phyloP scores from a whole-genome alignment of 495 filamentous ascomycete genomes.

The Neurospora discreta region DNA sequence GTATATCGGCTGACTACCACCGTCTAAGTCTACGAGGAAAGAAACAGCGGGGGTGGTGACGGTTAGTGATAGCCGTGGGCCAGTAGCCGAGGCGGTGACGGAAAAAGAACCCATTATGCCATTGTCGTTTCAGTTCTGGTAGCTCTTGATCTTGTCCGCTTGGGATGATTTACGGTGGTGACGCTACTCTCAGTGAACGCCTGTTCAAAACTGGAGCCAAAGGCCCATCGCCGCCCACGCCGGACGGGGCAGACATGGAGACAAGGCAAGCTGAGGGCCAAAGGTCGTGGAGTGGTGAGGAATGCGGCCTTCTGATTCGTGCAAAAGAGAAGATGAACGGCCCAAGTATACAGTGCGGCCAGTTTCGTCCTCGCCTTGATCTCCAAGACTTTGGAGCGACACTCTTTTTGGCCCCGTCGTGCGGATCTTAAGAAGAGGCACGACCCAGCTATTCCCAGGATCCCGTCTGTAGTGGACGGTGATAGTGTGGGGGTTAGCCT shows the following conservation, averaged over 20 bases:
- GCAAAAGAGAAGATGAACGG: slow-evolving; percentile 1
- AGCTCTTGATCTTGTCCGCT: not conserved
- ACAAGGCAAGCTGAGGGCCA: slow-evolving; percentile 12
- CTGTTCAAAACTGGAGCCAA: slow-evolving; percentile 5
- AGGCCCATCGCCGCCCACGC: slow-evolving; percentile 11
- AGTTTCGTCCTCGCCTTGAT: not conserved
- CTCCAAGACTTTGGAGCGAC: not conserved
- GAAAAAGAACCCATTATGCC: slow-evolving; percentile 5
- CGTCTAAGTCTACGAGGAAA: slow-evolving; percentile 1
- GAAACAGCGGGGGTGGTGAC: slow-evolving; percentile 9
- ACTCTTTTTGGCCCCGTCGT: not conserved
- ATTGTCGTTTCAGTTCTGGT: slow-evolving; percentile 5
- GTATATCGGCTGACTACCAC: not conserved
- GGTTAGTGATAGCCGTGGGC: slow-evolving; percentile 9
- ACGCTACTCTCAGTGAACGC: slow-evolving; percentile 10
- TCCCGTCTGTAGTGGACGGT: slow-evolving; percentile 7
- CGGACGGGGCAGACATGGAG: slow-evolving; percentile 6
- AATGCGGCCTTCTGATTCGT: slow-evolving; percentile 8
- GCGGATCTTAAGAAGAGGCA: slow-evolving; percentile 9
- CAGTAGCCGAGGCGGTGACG: slow-evolving; percentile 12
- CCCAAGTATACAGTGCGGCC: slow-evolving; percentile 20
- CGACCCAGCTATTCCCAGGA: slow-evolving; percentile 13
- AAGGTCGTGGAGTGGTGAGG: slow-evolving; percentile 1
- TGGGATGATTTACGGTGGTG: slow-evolving; percentile 8
- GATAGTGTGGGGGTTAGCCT: slow-evolving; percentile 29